Evolutionary conservation across 2,329 filamentous ascomycete species (phyloP).

Genomic region (Setomelanomma holmii): DNA sequence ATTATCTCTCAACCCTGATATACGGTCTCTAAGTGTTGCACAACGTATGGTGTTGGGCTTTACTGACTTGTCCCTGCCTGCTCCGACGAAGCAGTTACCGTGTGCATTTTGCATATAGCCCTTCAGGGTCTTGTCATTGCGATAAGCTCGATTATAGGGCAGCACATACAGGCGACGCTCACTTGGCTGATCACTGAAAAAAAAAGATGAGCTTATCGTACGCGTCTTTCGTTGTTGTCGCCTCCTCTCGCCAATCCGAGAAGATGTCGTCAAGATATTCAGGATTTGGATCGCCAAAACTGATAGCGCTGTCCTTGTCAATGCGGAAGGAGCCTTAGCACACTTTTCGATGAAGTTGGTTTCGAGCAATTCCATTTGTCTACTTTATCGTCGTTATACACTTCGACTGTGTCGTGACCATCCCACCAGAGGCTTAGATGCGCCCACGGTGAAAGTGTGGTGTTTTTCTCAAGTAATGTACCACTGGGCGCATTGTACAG

Average conservation of each 20-base stretch:
- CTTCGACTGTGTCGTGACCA: neutral
- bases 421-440: neutral
- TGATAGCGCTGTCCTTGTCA: neutral
- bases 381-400: slow-evolving; percentile 7
- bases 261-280: neutral
- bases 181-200: neutral
- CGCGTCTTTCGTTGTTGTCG: neutral
- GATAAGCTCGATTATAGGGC: slow-evolving; percentile 14
- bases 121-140: slow-evolving; percentile 15
- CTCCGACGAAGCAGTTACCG: slow-evolving; percentile 9
- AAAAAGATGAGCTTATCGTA: neutral
- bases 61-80: too few species aligned
- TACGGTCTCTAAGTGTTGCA: too few species aligned
- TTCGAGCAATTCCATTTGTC: neutral
- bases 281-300: neutral
- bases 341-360: neutral
- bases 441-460: neutral
- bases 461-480: neutral
- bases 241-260: neutral
- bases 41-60: too few species aligned
- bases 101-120: slow-evolving; percentile 15
- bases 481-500: neutral
- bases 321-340: neutral
- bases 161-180: slow-evolving; percentile 10
- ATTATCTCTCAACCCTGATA: neutral